Percentiles rank a stretch among this genome's conserved stretches.
phyloP scores from a whole-genome alignment of 2,329 filamentous ascomycete species.

The Sphaerulina vaccinii region DNA sequence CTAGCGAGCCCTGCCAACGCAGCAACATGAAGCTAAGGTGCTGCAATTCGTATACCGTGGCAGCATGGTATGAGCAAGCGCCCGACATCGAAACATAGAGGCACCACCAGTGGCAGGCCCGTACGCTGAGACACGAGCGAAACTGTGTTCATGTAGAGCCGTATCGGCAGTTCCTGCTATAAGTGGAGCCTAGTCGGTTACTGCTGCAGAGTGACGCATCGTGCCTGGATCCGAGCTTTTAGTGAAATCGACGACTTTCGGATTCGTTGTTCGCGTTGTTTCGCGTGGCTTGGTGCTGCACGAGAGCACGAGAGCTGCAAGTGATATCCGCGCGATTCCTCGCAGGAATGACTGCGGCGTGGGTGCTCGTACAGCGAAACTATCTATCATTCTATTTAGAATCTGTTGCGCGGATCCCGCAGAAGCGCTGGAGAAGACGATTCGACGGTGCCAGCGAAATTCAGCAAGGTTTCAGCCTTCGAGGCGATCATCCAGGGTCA shows the following conservation, averaged over 20 bases:
- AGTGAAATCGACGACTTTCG: not conserved
- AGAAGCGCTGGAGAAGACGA: not conserved
- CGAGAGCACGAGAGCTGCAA: conserved; percentile 1
- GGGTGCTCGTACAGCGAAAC: no score
- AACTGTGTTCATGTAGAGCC: conserved; percentile 6
- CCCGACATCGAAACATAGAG: not conserved
- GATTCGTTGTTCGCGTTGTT: not conserved
- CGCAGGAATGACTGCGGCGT: not conserved
- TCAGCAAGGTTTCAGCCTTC: not conserved
- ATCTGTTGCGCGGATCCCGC: not conserved
- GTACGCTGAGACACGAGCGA: conserved; percentile 11
- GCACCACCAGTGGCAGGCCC: not conserved
- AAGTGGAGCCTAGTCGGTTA: not conserved
- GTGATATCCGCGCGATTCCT: not conserved
- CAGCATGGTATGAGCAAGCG: not conserved
- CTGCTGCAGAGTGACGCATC: not conserved
- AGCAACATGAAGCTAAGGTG: not conserved
- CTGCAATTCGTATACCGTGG: not conserved
- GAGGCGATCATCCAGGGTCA: not conserved
- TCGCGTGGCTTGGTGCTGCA: conserved; percentile 4
- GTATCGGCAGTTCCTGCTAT: conserved; percentile 7
- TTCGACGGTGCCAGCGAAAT: not conserved
- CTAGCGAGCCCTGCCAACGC: conserved; percentile 6
- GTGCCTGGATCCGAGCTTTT: not conserved
- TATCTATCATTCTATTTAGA: not conserved